These are phyloP conservation scores for Strigomonas oncopelti DNA, from an alignment of 208 protist species.

Conservation along the genomic window DNA sequence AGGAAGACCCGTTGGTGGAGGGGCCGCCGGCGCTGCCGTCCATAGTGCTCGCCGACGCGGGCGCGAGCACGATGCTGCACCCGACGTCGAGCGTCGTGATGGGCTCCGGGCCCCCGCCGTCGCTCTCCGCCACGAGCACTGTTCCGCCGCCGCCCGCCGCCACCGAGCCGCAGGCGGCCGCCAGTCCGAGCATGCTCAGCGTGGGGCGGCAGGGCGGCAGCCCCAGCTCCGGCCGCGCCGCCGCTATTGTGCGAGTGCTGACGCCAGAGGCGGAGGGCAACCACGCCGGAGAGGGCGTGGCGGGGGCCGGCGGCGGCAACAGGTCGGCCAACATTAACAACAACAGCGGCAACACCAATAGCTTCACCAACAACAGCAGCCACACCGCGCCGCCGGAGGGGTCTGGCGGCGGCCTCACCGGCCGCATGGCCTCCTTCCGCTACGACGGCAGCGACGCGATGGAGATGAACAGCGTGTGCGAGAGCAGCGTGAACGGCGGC, in stretches of 20 bases:
- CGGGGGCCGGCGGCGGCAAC: background rate
- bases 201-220: too few species aligned
- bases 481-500: background rate
- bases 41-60: background rate
- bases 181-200: too few species aligned
- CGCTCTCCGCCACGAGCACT: background rate
- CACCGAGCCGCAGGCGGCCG: background rate
- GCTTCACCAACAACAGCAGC: background rate
- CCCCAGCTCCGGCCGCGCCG: background rate
- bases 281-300: background rate
- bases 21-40: background rate
- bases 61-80: background rate
- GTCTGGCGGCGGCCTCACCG: too few species aligned
- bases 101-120: too few species aligned
- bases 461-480: background rate
- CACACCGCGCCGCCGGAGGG: background rate
- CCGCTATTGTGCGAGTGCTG: background rate
- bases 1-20: slow-evolving; percentile 6
- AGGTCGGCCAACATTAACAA: background rate
- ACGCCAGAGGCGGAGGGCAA: background rate
- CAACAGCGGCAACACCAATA: too few species aligned
- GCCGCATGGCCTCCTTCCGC: background rate
- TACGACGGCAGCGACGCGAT: background rate
- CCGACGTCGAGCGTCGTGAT: too few species aligned
- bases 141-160: background rate